Percentiles rank a stretch among this genome's conserved stretches.
These are phyloP conservation scores for bread wheat (Triticum aestivum) DNA, from an alignment of 176 grass and related monocot genomes.

Conservation along the genomic window IWGSC_CS_RefSeq_v2.1 NC_057803.1:474043206-474043705, in stretches of 20 bases:
- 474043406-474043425: neutral
- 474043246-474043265: slow-evolving; percentile 6
- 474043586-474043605: slow-evolving; percentile 7
- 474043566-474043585: neutral
- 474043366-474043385: neutral
- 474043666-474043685: neutral
- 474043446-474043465: neutral
- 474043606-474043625: neutral
- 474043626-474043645: neutral
- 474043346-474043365: slow-evolving; percentile 18
- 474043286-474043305: neutral
- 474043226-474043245: neutral
- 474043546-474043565: neutral
- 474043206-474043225: neutral
- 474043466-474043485: neutral
- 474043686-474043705: neutral
- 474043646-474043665: slow-evolving; percentile 11
- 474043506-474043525: neutral
- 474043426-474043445: neutral
- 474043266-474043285: slow-evolving; percentile 10
- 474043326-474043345: slow-evolving; percentile 13
- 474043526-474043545: slow-evolving; percentile 9
- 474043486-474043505: neutral
- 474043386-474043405: neutral
- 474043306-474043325: neutral